A percentile compares a stretch with the other conserved stretches of the same genome.
phyloP scores from a whole-genome alignment of 2,329 filamentous ascomycete genomes.

The Didymella keratinophila region DNA sequence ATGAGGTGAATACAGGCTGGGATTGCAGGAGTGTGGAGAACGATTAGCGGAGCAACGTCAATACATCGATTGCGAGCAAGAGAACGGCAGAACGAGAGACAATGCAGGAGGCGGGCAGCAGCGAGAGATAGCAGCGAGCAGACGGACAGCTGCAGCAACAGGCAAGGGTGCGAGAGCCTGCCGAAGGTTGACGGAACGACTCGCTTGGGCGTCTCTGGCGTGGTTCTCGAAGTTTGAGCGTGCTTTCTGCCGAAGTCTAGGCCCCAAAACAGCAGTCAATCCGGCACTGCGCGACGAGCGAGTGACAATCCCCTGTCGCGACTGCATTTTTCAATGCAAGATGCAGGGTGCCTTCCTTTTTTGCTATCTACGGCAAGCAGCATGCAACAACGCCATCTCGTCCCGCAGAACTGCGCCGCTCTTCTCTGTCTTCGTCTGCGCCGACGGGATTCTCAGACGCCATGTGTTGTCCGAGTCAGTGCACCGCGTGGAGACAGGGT shows the following conservation, averaged over 20 bases:
- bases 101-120: slow-evolving; percentile 16
- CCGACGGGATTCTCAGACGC: slow-evolving; percentile 9
- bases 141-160: slow-evolving; percentile 15
- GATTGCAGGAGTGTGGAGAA: slow-evolving; percentile 7
- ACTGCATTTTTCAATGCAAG: slow-evolving; percentile 1
- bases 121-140: slow-evolving; percentile 9
- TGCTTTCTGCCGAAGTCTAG: slow-evolving; percentile 28
- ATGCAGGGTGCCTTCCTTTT: slow-evolving; percentile 5
- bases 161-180: slow-evolving; percentile 11
- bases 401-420: slow-evolving; percentile 2
- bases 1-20: slow-evolving; percentile 1
- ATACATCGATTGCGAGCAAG: slow-evolving; percentile 12
- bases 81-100: slow-evolving; percentile 13
- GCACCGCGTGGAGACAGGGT: slow-evolving; percentile 20
- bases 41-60: slow-evolving; percentile 10
- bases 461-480: slow-evolving; percentile 15
- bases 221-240: slow-evolving; percentile 29
- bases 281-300: slow-evolving; percentile 20
- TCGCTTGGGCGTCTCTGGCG: slow-evolving; percentile 22
- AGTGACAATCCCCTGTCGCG: slow-evolving; percentile 5
- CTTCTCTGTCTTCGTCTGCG: slow-evolving; percentile 3
- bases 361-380: background rate
- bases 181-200: slow-evolving; percentile 19
- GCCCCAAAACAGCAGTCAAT: slow-evolving; percentile 25
- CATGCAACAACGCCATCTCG: slow-evolving; percentile 1